Conservation (phyloP, 208 protist genomes). For the Endotrypanum monterogeii region DNA sequence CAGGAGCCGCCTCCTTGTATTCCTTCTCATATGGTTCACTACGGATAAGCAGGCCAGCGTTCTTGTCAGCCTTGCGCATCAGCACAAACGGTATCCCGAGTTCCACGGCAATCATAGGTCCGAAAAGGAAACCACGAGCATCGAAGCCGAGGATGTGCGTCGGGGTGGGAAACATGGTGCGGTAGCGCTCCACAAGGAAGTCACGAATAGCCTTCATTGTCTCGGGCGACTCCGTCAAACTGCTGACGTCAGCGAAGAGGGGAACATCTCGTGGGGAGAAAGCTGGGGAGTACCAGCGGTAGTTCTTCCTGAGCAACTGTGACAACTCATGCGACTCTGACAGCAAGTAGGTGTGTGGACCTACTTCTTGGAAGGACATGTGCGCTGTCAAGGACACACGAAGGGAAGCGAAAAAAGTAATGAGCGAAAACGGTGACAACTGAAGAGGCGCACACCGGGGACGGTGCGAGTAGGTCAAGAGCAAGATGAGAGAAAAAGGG, state of each 20-base stretch:
- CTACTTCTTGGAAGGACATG: conserved; percentile 31
- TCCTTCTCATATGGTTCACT: conserved; percentile 90
- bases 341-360: conserved; percentile 52
- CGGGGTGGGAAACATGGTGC: conserved; percentile 46
- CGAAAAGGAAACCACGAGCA: conserved; percentile 90
- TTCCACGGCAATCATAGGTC: conserved; percentile 85
- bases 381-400: not conserved
- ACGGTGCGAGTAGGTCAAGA: too few relatives aligned
- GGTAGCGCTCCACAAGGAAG: conserved; percentile 84
- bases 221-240: conserved; percentile 80
- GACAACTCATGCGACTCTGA: conserved; percentile 44
- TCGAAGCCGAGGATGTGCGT: conserved; percentile 91
- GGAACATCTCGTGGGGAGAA: conserved; percentile 91
- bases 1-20: conserved; percentile 80
- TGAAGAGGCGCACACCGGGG: too few relatives aligned
- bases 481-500: too few relatives aligned
- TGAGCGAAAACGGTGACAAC: too few relatives aligned
- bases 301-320: conserved; percentile 52
- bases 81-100: conserved; percentile 91
- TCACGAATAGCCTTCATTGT: conserved; percentile 83
- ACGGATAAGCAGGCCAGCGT: conserved; percentile 85
- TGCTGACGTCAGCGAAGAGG: conserved; percentile 87
- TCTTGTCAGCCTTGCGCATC: conserved; percentile 89
- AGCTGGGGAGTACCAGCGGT: conserved; percentile 86
- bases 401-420: not conserved